Conservation (phyloP, 2,329 filamentous ascomycete genomes). For the Cordyceps fumosorosea region DNA sequence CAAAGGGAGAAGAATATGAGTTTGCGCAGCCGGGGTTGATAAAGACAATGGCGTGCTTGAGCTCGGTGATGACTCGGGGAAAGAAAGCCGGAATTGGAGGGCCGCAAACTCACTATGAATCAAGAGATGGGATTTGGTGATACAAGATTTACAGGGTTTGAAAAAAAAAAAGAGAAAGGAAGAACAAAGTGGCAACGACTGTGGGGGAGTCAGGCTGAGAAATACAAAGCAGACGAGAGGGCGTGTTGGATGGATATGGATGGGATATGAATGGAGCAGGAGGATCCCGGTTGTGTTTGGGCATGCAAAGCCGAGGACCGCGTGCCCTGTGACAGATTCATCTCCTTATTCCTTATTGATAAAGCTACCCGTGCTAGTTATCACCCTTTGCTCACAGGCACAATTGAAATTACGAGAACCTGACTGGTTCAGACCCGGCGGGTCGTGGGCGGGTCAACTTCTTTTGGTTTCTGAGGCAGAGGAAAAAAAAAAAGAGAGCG, state of each 20-base stretch:
- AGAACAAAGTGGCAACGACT: not conserved
- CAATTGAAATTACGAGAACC: slow-evolving; percentile 6
- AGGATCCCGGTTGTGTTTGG: not conserved
- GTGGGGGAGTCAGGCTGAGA: slow-evolving; percentile 9
- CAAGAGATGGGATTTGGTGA: not conserved
- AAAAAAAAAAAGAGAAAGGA: slow-evolving; percentile 11
- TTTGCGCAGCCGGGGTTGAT: not conserved
- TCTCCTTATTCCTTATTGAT: not conserved
- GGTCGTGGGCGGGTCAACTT: not conserved
- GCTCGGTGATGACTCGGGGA: not conserved
- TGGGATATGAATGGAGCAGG: too few species aligned
- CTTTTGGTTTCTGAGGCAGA: not conserved
- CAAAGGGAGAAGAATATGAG: not conserved
- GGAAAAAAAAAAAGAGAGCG: not conserved
- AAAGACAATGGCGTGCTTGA: not conserved
- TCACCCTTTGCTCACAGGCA: not conserved
- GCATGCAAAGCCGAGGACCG: slow-evolving; percentile 4
- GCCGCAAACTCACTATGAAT: slow-evolving; percentile 1
- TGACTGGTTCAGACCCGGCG: slow-evolving; percentile 2
- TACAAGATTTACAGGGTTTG: not conserved
- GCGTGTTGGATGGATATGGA: not conserved
- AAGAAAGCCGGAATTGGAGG: slow-evolving; percentile 1
- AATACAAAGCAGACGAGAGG: slow-evolving; percentile 28
- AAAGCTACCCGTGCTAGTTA: not conserved
- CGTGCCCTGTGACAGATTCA: not conserved